phyloP scores from a whole-genome alignment of 2,329 filamentous ascomycete species.

The Aspergillus aculeatus region DNA sequence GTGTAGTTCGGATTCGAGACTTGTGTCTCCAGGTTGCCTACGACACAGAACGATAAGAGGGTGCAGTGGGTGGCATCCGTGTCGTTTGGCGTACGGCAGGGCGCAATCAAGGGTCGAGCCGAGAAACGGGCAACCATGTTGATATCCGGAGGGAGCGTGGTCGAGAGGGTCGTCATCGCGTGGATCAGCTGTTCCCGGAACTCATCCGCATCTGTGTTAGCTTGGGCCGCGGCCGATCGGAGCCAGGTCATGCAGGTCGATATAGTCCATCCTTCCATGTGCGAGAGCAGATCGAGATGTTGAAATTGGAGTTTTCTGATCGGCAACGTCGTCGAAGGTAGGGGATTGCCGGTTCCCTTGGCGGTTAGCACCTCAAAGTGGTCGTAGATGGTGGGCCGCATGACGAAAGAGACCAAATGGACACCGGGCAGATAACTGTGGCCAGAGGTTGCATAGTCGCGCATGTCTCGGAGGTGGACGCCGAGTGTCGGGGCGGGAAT shows the following conservation, averaged over 20 bases:
- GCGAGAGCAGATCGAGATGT: conserved; percentile 54
- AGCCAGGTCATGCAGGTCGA: conserved; percentile 38
- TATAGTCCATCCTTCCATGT: conserved; percentile 44
- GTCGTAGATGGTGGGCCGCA: conserved; percentile 51
- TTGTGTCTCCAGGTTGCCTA: conserved; percentile 61
- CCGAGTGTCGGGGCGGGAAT: conserved; percentile 64
- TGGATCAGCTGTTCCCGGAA: conserved; percentile 50
- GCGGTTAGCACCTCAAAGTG: conserved; percentile 65
- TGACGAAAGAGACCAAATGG: conserved; percentile 44
- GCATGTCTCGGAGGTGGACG: conserved; percentile 63
- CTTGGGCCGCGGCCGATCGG: conserved; percentile 24
- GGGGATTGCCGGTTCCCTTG: conserved; percentile 55
- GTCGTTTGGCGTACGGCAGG: conserved; percentile 29
- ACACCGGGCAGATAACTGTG: conserved; percentile 37
- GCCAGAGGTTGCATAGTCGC: conserved; percentile 48
- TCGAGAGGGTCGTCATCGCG: conserved; percentile 37
- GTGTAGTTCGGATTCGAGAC: conserved; percentile 53
- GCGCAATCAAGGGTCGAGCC: conserved; percentile 36
- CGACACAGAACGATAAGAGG: conserved; percentile 56
- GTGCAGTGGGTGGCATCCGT: conserved; percentile 43
- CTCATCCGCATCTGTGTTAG: conserved; percentile 26
- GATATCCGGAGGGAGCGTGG: conserved; percentile 44
- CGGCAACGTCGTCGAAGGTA: conserved; percentile 60
- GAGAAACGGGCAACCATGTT: conserved; percentile 38
- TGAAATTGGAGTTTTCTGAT: conserved; percentile 54